A percentile compares a stretch with the other conserved stretches of the same genome.
Conservation (phyloP, 2,329 filamentous ascomycete genomes). For the Daldinia sp. region DNA sequence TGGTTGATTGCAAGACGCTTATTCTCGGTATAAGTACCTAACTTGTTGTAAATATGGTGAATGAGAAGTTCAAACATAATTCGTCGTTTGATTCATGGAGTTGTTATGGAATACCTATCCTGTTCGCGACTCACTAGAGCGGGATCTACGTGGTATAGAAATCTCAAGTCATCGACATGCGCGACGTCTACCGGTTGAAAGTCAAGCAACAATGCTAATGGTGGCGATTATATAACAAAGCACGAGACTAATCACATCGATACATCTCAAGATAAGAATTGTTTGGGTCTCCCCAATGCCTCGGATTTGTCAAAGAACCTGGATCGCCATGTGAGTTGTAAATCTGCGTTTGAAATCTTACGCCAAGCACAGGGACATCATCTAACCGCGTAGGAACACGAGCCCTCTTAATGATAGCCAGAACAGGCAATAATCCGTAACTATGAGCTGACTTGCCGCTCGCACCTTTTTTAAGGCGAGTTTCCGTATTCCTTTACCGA, state of each 20-base stretch:
- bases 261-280: neutral
- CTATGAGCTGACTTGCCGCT: neutral
- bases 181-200: neutral
- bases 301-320: conserved; percentile 3
- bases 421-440: neutral
- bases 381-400: conserved; percentile 19
- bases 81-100: neutral
- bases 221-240: neutral
- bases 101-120: neutral
- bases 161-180: neutral
- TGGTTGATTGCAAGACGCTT: neutral
- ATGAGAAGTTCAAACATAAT: neutral
- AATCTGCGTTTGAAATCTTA: conserved; percentile 21
- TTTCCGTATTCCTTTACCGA: conserved; percentile 3
- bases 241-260: neutral
- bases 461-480: neutral
- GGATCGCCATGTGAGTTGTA: conserved; percentile 16
- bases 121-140: too few relatives aligned
- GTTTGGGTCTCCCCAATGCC: neutral
- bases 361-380: conserved; percentile 19
- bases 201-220: neutral
- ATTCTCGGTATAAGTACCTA: neutral
- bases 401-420: conserved; percentile 4
- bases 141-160: too few relatives aligned
- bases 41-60: neutral